Conservation (phyloP, 371 early-diverging fungal species). For the Mucor mucedo region DNA sequence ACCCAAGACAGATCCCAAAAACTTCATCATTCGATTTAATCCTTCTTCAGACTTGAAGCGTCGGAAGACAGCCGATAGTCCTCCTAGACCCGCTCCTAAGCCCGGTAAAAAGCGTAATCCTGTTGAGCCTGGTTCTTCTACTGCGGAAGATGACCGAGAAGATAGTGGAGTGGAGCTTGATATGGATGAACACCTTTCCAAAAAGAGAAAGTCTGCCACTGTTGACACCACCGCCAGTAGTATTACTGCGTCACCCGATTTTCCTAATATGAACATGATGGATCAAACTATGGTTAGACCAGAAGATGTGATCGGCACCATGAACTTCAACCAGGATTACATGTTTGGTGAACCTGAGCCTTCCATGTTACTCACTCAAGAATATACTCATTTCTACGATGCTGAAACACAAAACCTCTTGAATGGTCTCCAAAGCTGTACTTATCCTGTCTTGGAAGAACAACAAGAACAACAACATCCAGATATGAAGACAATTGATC, state of each 20-base stretch:
- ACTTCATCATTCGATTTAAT: constrained; percentile 24
- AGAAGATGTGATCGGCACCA: constrained; percentile 18
- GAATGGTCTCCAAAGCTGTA: constrained; percentile 18
- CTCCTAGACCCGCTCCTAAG: constrained; percentile 17
- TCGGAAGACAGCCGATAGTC: constrained; percentile 4
- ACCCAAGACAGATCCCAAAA: constrained; percentile 28
- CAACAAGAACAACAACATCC: constrained; percentile 18
- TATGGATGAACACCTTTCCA: constrained; percentile 19
- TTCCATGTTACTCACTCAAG: constrained; percentile 15
- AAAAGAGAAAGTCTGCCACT: constrained; percentile 32
- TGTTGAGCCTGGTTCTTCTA: constrained; percentile 24
- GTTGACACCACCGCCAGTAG: constrained; percentile 7
- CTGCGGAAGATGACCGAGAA: constrained; percentile 10
- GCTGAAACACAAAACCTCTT: constrained; percentile 24
- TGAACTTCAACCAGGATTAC: not conserved
- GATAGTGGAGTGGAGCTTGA: constrained; percentile 13
- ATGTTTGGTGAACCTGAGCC: constrained; percentile 15
- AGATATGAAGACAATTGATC: constrained; percentile 29
- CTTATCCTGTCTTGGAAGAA: constrained; percentile 1
- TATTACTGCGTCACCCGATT: constrained; percentile 18
- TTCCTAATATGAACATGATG: not conserved
- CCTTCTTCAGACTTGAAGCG: constrained; percentile 7
- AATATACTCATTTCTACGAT: constrained; percentile 15
- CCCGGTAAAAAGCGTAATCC: constrained; percentile 14
- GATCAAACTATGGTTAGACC: constrained; percentile 18